Base-by-base conservation (phyloP, 116 monocot genomes). In the Posidonia oceanica region DNA sequence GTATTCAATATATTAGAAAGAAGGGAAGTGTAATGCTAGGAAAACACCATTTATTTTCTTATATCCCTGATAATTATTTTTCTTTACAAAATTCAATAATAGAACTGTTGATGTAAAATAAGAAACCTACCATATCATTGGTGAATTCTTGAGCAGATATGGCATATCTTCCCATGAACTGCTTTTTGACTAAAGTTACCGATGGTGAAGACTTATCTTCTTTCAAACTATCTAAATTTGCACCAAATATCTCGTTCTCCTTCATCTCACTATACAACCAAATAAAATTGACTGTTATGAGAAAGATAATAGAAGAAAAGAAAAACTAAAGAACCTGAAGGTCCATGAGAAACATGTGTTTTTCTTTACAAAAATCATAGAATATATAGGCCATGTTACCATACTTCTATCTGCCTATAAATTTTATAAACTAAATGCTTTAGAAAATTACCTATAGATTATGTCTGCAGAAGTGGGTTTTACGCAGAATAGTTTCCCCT, bases 401-500 rank as follows among this genome's bases (percentile, higher is more conserved):
- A 29, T 29, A 29, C 29, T 29, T 29, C n/a, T 29, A 29, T 29
- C 29, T 29, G 29, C 29, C 4, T 58, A 2, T 58, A 2, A 58
- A 58, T 3, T 58, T 58, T 58, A 58, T n/a, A 5, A 7, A 58
- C 17, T n/a, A 8, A 20, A 58, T n/a, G 21, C 21, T n/a, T 6
- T n/a, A 63, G 36, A 63, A 13, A 63, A 8, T 75, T 73, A 88
- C 95, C 88, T 83, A 70, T 84, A 88, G 39, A 74, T 66, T 37
- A 95, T 76, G 79, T 95, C 91, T 16, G 86, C 82, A 67, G 88
- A 79, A 64, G 95, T 88, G 18, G 95, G 91, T 71, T 82, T 91
- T 54, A 95, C 54, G 59, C 38, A 51, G 71, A 88, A 74, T 52
- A 88, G 59, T 21, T 85, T 95, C 53, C 91, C 91, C 78, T 81